Percentiles rank a stretch among this genome's conserved stretches.
These are phyloP conservation scores for Chalara sp. DNA, from an alignment of 2,329 filamentous ascomycete genomes.

Conservation along the genomic window DNA sequence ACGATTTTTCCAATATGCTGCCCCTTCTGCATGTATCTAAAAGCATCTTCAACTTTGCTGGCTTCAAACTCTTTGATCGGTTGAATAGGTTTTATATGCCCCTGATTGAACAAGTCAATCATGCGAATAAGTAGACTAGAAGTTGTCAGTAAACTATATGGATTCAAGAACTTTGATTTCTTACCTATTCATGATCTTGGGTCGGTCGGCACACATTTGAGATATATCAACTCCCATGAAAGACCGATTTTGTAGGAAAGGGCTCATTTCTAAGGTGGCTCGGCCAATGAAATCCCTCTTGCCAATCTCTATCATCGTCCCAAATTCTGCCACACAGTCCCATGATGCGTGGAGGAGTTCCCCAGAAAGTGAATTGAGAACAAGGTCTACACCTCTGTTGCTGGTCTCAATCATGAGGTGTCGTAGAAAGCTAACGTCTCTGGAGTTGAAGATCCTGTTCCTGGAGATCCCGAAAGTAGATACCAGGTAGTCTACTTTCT, in stretches of 20 bases:
- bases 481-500: constrained; percentile 12
- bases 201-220: background rate
- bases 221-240: constrained; percentile 33
- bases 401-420: constrained; percentile 16
- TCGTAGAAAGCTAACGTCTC: constrained; percentile 18
- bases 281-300: constrained; percentile 23
- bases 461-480: constrained; percentile 16
- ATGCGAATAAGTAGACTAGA: background rate
- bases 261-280: constrained; percentile 24
- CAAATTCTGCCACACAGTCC: constrained; percentile 28
- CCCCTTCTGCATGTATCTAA: constrained; percentile 30
- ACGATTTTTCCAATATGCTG: constrained; percentile 36
- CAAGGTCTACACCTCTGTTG: constrained; percentile 20
- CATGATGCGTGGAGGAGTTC: constrained; percentile 22
- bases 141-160: background rate
- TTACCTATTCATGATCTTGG: background rate
- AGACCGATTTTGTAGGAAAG: constrained; percentile 31
- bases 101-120: background rate
- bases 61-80: constrained; percentile 27
- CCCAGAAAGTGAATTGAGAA: constrained; percentile 21
- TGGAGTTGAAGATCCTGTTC: constrained; percentile 21
- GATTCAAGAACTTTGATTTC: too few species aligned
- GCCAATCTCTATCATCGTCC: constrained; percentile 32
- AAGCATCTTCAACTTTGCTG: constrained; percentile 22
- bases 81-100: constrained; percentile 16